Evolutionary conservation across 345 rosid species (phyloP).

Genomic region (Eucalyptus pauciflora): DNA sequence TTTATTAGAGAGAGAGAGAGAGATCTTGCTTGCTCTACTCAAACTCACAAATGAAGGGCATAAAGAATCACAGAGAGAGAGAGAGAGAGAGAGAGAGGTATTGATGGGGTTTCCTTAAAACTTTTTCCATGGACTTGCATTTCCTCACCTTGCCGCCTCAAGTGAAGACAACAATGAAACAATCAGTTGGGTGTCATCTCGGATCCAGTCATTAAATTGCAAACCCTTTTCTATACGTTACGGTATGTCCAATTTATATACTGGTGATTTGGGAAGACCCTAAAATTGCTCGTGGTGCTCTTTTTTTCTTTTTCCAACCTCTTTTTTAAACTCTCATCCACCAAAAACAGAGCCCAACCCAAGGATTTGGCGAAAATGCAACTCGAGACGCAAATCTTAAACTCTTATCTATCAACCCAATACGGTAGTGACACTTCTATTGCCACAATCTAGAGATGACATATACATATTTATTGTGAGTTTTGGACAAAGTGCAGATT

Average conservation of each 20-base stretch:
- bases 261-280: background rate
- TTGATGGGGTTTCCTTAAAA: background rate
- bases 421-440: background rate
- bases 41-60: background rate
- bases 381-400: background rate
- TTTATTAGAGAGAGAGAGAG: background rate
- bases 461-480: background rate
- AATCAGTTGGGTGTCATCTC: background rate
- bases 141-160: background rate
- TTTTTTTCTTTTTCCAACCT: background rate
- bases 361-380: background rate
- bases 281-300: background rate
- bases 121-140: background rate
- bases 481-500: background rate
- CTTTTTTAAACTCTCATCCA: background rate
- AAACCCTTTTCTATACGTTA: background rate
- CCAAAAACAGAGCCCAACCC: background rate
- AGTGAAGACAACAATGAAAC: background rate
- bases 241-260: background rate
- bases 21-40: background rate
- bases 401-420: background rate
- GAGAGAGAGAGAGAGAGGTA: background rate
- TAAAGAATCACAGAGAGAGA: background rate
- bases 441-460: background rate
- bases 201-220: background rate